Evolutionary conservation across 768 basidiomycete genomes (phyloP).

Genomic region (Boletus pseudopeckii): DNA sequence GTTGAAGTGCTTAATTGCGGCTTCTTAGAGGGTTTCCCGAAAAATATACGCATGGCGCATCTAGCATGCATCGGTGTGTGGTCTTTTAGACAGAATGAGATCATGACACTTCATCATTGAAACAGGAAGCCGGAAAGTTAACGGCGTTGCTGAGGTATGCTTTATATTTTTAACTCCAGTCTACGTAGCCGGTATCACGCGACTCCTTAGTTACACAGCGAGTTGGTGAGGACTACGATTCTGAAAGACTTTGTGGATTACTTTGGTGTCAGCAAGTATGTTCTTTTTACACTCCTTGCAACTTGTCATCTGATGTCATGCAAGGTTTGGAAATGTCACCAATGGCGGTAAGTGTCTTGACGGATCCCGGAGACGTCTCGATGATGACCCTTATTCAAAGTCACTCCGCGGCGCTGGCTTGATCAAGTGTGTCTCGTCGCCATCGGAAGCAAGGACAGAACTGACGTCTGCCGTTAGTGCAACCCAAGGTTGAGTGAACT

Average conservation of each 20-base stretch:
- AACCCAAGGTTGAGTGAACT: conserved; percentile 85
- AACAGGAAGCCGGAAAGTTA: conserved; percentile 76
- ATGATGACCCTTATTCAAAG: conserved; percentile 31
- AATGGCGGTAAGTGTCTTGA: conserved; percentile 70
- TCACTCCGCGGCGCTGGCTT: conserved; percentile 92
- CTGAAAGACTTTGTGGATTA: conserved; percentile 93
- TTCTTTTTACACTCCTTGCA: background rate
- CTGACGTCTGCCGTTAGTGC: conserved; percentile 44
- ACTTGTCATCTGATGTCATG: conserved; percentile 14
- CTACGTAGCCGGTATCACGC: background rate
- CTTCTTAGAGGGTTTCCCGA: conserved; percentile 70
- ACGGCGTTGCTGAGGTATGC: conserved; percentile 88
- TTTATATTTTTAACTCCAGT: background rate
- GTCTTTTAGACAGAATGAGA: background rate
- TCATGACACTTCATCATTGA: background rate
- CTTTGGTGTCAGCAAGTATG: conserved; percentile 76
- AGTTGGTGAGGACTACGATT: conserved; percentile 80
- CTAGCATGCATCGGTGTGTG: conserved; percentile 75
- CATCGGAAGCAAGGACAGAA: background rate
- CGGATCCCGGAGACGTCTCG: background rate
- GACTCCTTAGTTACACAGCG: conserved; percentile 69
- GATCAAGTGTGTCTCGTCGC: conserved; percentile 51
- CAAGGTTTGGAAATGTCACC: conserved; percentile 82
- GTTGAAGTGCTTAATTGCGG: background rate
- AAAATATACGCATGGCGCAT: conserved; percentile 88